Percentiles rank a stretch among this genome's conserved stretches.
Evolutionary conservation across 2,329 filamentous ascomycete species (phyloP).

Genomic region (Ophiocordyceps camponoti-leonardi): DNA sequence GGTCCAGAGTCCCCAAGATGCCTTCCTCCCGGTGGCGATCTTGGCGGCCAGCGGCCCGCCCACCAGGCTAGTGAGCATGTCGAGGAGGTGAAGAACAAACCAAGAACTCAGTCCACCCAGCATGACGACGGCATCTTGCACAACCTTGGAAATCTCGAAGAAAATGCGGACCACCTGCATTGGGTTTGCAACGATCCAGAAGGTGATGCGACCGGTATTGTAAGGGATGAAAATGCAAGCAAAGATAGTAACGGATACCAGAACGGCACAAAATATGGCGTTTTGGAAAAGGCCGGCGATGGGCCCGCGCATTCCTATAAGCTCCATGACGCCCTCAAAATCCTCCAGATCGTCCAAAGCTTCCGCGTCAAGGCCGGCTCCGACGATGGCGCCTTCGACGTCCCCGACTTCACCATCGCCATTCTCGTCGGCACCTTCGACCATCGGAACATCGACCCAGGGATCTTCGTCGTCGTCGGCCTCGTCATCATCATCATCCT

Average conservation of each 20-base stretch:
- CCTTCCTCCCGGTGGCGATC: constrained; percentile 16
- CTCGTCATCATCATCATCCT: constrained; percentile 18
- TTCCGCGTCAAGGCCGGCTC: constrained; percentile 54
- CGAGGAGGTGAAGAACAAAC: constrained; percentile 19
- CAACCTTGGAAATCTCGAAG: constrained; percentile 57
- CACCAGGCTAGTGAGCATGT: constrained; percentile 18
- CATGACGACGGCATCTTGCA: constrained; percentile 61
- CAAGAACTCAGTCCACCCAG: constrained; percentile 37
- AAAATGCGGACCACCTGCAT: constrained; percentile 56
- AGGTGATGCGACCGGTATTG: constrained; percentile 69
- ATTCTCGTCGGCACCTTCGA: constrained; percentile 18
- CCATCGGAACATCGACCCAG: constrained; percentile 8
- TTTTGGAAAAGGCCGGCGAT: constrained; percentile 85
- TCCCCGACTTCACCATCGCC: constrained; percentile 28
- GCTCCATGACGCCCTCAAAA: constrained; percentile 86
- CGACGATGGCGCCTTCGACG: constrained; percentile 22
- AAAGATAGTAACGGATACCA: constrained; percentile 76
- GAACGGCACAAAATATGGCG: constrained; percentile 78
- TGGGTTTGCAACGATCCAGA: constrained; percentile 68
- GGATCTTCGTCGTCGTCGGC: constrained; percentile 33
- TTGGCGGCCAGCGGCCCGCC: constrained; percentile 13
- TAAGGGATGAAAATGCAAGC: constrained; percentile 83
- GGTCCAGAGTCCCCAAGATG: constrained; percentile 24
- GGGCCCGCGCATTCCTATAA: constrained; percentile 91
- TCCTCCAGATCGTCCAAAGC: constrained; percentile 80